Base-by-base conservation (phyloP, 2,329 filamentous ascomycete genomes). In the Aureobasidium sp. region DNA sequence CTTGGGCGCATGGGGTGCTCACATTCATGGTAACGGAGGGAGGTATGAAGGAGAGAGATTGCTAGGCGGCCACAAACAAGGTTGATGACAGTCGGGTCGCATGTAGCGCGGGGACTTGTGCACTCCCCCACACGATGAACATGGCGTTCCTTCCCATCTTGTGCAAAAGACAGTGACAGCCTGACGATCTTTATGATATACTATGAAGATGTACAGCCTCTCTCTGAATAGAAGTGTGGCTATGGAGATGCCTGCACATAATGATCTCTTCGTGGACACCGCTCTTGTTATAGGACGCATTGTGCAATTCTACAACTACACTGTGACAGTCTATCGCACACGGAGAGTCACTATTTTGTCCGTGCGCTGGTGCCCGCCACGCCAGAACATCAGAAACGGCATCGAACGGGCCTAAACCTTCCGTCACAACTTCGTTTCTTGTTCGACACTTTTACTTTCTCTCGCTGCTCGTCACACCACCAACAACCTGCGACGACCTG, bases 341-440 rank as follows among this genome's bases (percentile, higher is more conserved):
- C 3, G 31, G 31, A 3, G 31, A 33, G 15, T 15, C 24, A 33
- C 9, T 33, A 33, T 33, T 33, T 33, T 33, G n/a, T 52, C 31
- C 33, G 47, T 49, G 29, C 29, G 11, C 45, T 33, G 7, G 31
- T 33, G 31, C 31, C 31, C 31, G 31, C 31, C 31, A 33, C 31
- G 31, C 31, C 31, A 33, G 31, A 33, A 33, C 31, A 33, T 33
- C 12, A 12, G 31, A 52, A 52, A 52, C 49, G 49, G 33, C 19
- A 54, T 42, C 17, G 24, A 42, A 40, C 52, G 52, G 39, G 33
- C 22, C 19, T 19, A 44, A 57, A 61, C 57, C 57, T 61, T 53
- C 44, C 40, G 40, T 56, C 22, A 56, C 24, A 15, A 54, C 31
- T 52, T 33, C 17, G 15, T 22, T 42, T 22, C 12, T 31, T 49